Evolutionary conservation across 768 basidiomycete genomes (phyloP), one percentile per base, ranked within the genome.

Genomic region (Rhodotorula babjevae): DNA sequence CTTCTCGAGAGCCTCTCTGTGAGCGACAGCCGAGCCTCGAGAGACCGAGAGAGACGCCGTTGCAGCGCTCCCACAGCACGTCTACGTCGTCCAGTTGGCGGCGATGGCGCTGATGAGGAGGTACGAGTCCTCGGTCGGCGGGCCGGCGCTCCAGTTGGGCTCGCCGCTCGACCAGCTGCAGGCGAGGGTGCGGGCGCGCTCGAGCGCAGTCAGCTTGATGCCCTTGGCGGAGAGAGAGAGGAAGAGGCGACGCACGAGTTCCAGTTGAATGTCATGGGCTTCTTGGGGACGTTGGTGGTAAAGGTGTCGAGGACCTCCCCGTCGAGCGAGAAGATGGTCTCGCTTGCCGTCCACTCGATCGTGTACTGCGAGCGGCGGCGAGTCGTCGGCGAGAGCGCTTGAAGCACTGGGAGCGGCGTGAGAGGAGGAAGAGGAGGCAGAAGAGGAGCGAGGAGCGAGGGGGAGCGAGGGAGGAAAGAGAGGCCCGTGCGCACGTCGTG

Each of bases 281-380:
- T 33, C 6, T 50, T 42, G 18, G 68, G 68, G 21, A 69, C 63
- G 68, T 69, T 64, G 11, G 11, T 18, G 11, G 33, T 33, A 5
- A 69, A 33, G 25, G 19, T n/a, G 3, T 27, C 58, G 15, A 59
- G 8, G 31, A 59, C n/a, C 5, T 29, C 27, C 4, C 49, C 70
- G 31, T 71, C 70, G 61, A 71, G 15, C n/a, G 21, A 61, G 49
- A 71, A 71, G 31, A n/a, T 63, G 1, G 70, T 71, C 15, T 36
- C 56, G 16, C 18, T 16, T 2, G 25, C 27, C 4, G 50, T 67
- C 70, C 70, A 71, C 15, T 63, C 65, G 61, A 71, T 61, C 7
- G 65, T 63, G 61, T 71, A 71, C 63, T 64, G 63, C 31, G 14
- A 3, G 14, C 14, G 44, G 5, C 9, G 5, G 5, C 44, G 6